Base-by-base conservation (phyloP, 2,329 filamentous ascomycete species). In the Penicillium sp. region DNA sequence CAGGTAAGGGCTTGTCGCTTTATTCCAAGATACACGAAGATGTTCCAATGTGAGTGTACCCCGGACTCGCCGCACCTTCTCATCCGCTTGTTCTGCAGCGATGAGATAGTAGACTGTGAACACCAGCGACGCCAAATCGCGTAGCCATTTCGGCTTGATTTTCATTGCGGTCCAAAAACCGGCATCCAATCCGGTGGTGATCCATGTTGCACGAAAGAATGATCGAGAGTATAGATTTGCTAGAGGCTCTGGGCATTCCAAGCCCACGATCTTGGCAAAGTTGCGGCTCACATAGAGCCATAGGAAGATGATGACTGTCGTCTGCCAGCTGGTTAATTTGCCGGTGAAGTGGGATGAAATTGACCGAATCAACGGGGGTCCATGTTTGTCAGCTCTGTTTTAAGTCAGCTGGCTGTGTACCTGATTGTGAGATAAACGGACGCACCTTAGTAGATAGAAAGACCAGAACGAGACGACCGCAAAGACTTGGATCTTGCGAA, bases 91-190 rank as follows among this genome's bases (percentile, higher is more conserved):
- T 77, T 98, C 94, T 0, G 95, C 93, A 15, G 93, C 92, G 58
- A 98, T 86, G 65, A 99, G 83, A 76, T 99, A 99, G 78, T 97
- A 99, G 12, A 90, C 75, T 0, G 91, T 91, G 77, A 97, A 98
- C 51, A 92, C 82, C 22, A 98, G 83, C 73, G 92, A 93, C 10
- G 91, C 87, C 15, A 97, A 74, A 75, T 98, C 93, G 42, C 93
- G 85, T 45, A 97, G 69, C 87, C 91, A 93, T 71, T 91, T 93
- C 53, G 83, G 83, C 60, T 86, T 87, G 66, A 99, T 93, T 71
- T 88, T 90, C 95, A 99, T 99, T 37, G 95, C 95, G 0, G 93
- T 97, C 95, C 95, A 99, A 78, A 97, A 99, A 1, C 95, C 95
- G 6, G 95, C 95, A 72, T 99, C 95, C 63, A 99, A 80, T 0